Evolutionary conservation across 73 alveolate genomes (phyloP).

Genomic region (Durusdinium trenchii): DNA sequence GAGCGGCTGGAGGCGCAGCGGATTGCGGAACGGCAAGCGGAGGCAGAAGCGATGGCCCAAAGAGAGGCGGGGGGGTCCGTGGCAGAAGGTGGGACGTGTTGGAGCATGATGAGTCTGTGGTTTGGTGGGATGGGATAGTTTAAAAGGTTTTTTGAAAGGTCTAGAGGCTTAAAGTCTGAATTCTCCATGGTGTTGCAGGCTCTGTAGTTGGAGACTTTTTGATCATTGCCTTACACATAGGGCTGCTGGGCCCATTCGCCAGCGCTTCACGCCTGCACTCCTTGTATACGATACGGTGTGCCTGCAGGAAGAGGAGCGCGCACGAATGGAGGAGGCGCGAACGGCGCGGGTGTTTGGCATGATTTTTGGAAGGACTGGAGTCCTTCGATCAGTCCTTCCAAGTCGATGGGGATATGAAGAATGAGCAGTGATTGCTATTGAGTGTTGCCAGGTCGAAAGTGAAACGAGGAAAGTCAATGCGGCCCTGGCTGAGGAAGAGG

Average conservation of each 20-base stretch:
- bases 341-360: neutral
- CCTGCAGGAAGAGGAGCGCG: slow-evolving; percentile 17
- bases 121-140: too few relatives aligned
- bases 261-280: too few relatives aligned
- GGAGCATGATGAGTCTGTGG: too few relatives aligned
- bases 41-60: neutral
- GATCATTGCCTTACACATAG: neutral
- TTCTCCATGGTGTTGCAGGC: too few relatives aligned
- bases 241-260: too few relatives aligned
- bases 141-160: too few relatives aligned
- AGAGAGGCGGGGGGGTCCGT: neutral
- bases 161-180: too few relatives aligned
- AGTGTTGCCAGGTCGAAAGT: neutral
- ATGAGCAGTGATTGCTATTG: neutral
- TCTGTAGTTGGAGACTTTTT: neutral
- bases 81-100: too few relatives aligned
- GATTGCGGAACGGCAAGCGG: neutral
- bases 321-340: slow-evolving; percentile 11
- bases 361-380: too few relatives aligned
- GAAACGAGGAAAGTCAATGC: neutral
- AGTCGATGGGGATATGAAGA: neutral
- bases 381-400: too few relatives aligned
- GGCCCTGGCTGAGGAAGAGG: slow-evolving; percentile 42
- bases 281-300: neutral
- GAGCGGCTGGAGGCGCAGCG: slow-evolving; percentile 10